Base-by-base conservation (phyloP, 208 protist genomes). In the Leishmania martiniquensis region DNA sequence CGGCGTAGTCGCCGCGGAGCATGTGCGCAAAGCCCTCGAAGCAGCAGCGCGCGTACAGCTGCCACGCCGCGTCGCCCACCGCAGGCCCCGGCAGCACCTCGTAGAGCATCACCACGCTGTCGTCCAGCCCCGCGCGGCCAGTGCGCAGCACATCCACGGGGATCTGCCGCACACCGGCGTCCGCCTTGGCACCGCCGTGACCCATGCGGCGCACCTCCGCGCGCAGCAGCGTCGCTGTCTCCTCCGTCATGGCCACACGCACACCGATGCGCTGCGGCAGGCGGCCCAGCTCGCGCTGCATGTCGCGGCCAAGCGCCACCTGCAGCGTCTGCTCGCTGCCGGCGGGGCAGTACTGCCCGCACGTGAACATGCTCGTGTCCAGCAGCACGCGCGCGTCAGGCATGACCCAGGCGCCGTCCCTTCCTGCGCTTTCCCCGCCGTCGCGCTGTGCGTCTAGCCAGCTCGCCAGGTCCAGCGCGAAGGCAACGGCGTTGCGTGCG, bases 181-280 rank as follows among this genome's bases (percentile, higher is more conserved):
- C 62, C 78, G 76, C 55, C 52, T 59, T 49, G 83, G 83, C 76
- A 44, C 67, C 1, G 52, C 75, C 37, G 4, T 52, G 49, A 52
- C 63, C 51, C n/a, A 29, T 20, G 47, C 37, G 51, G 4, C 37
- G 13, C 49, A 63, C 6, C 1, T 69, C 51, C 25, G 63, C 77
- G 22, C 82, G 73, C 83, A 89, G 74, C 45, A 87, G 82, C 71
- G 74, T 54, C 55, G 70, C 80, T 62, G 86, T 88, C 59, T 87
- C 86, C 76, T 87, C 86, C 68, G 83, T 86, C 75, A 86, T 71
- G 68, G 77, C 83, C 10, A 87, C 55, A 55, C 57, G 59, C 51
- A 76, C 81, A 47, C 83, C 83, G 52, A 82, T 75, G 75, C 54
- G 54, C 39, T 68, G 55, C 42, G 84, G 77, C 39, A 87, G 63